Percentiles rank a stretch among this genome's conserved stretches.
Evolutionary conservation across 1,139 yeast genomes (phyloP).

Genomic region (Blastobotrys petasosporus): DNA sequence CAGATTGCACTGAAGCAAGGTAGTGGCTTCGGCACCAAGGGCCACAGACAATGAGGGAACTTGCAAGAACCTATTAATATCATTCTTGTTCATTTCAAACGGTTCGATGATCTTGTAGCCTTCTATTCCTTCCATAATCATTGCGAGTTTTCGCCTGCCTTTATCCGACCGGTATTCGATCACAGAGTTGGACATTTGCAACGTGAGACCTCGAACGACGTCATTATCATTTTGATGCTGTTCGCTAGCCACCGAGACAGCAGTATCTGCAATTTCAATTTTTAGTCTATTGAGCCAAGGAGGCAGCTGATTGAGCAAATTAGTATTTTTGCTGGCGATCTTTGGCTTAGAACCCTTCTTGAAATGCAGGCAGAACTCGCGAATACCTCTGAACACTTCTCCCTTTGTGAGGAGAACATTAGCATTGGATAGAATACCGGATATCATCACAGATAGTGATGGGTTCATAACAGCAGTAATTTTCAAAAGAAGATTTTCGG

Average conservation of each 20-base stretch:
- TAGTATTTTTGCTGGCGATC: conserved; percentile 5
- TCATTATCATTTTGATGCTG: conserved; percentile 19
- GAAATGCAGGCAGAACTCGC: conserved; percentile 24
- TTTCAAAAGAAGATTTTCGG: conserved; percentile 28
- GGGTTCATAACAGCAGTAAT: conserved; percentile 29
- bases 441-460: conserved; percentile 21
- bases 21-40: conserved; percentile 19
- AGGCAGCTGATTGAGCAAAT: conserved; percentile 28
- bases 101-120: conserved; percentile 27
- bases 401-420: conserved; percentile 26
- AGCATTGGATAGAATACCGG: conserved; percentile 26
- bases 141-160: conserved; percentile 18
- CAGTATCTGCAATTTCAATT: conserved; percentile 27
- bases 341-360: conserved; percentile 5
- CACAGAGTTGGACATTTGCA: conserved; percentile 22
- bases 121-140: conserved; percentile 28
- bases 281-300: conserved; percentile 29
- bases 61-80: conserved; percentile 22
- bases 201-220: conserved; percentile 21
- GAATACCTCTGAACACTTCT: conserved; percentile 27
- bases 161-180: conserved; percentile 20
- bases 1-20: conserved; percentile 19
- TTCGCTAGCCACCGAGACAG: conserved; percentile 26
- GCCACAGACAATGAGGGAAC: conserved; percentile 26
- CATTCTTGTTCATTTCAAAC: conserved; percentile 20